A percentile compares a stretch with the other conserved stretches of the same genome.
phyloP scores from a whole-genome alignment of 768 basidiomycete species.

The Mycena rebaudengoi region DNA sequence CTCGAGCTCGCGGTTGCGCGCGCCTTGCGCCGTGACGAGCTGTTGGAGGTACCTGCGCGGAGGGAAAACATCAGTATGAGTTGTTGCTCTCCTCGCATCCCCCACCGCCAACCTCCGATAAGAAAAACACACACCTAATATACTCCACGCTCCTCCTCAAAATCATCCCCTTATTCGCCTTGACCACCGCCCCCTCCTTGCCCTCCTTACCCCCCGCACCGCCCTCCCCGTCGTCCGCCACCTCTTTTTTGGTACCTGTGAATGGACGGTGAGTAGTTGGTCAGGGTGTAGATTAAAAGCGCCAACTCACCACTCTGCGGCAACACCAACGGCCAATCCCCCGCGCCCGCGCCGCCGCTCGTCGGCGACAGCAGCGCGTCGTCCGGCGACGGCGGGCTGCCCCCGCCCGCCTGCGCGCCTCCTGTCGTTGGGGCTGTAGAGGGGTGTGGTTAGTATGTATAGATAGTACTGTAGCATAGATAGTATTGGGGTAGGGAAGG shows the following conservation, averaged over 20 bases:
- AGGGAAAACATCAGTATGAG: not conserved
- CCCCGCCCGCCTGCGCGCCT: constrained; percentile 11
- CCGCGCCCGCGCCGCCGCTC: not conserved
- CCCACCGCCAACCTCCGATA: not conserved
- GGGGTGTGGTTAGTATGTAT: no score
- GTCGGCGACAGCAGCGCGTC: constrained; percentile 20
- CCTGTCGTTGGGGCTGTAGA: no score
- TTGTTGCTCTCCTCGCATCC: constrained; percentile 11
- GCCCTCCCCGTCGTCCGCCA: constrained; percentile 24
- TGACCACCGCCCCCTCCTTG: constrained; percentile 62
- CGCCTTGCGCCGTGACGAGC: constrained; percentile 81
- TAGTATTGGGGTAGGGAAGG: not conserved
- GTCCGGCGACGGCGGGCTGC: constrained; percentile 17
- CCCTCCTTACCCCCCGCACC: constrained; percentile 28
- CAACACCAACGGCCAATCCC: constrained; percentile 23
- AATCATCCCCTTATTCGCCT: constrained; percentile 97
- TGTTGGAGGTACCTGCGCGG: constrained; percentile 78
- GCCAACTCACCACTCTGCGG: constrained; percentile 7
- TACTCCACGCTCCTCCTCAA: constrained; percentile 84
- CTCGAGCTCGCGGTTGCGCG: constrained; percentile 82
- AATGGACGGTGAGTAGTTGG: no score
- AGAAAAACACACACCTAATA: constrained; percentile 50
- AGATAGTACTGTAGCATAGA: no score
- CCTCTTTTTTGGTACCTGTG: constrained; percentile 30
- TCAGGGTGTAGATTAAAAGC: no score